phyloP scores from a whole-genome alignment of 768 basidiomycete genomes.

The Boletus reticulatus region DNA sequence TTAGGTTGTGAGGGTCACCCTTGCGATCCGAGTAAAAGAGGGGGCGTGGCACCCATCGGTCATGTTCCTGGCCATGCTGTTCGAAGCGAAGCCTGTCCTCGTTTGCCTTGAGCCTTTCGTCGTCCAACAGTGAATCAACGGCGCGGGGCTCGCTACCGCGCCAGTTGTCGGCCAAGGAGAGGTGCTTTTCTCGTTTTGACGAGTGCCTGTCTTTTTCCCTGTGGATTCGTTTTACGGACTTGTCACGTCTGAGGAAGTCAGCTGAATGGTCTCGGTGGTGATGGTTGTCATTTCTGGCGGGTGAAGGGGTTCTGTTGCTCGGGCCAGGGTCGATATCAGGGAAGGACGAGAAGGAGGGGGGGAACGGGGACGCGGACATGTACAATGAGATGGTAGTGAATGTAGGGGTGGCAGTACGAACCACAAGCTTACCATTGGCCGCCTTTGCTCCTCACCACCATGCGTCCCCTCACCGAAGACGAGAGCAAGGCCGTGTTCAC shows the following conservation, averaged over 20 bases:
- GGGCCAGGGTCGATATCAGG: conserved; percentile 55
- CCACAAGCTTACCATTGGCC: not conserved
- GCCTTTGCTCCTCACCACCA: conserved; percentile 32
- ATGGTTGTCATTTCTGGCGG: conserved; percentile 13
- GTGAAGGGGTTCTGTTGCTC: conserved; percentile 27
- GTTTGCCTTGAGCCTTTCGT: conserved; percentile 32
- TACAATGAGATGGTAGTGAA: too few species aligned
- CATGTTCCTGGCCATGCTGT: conserved; percentile 16
- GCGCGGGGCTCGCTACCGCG: conserved; percentile 13
- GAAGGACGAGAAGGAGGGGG: conserved; percentile 69
- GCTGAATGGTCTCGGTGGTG: conserved; percentile 11
- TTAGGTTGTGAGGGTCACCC: conserved; percentile 64
- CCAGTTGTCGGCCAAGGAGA: conserved; percentile 27
- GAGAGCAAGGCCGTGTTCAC: conserved; percentile 96
- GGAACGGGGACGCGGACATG: conserved; percentile 49
- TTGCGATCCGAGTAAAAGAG: conserved; percentile 63
- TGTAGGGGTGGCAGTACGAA: conserved; percentile 7
- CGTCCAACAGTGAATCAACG: conserved; percentile 18
- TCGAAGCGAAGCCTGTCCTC: conserved; percentile 33
- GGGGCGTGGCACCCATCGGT: conserved; percentile 28
- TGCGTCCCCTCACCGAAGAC: conserved; percentile 96
- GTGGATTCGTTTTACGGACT: conserved; percentile 17
- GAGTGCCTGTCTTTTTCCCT: conserved; percentile 31
- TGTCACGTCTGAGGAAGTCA: conserved; percentile 20
- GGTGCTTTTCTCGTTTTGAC: conserved; percentile 30